Evolutionary conservation across 257 asterid species (phyloP).

Genomic region (Anisodus tanguticus): DNA sequence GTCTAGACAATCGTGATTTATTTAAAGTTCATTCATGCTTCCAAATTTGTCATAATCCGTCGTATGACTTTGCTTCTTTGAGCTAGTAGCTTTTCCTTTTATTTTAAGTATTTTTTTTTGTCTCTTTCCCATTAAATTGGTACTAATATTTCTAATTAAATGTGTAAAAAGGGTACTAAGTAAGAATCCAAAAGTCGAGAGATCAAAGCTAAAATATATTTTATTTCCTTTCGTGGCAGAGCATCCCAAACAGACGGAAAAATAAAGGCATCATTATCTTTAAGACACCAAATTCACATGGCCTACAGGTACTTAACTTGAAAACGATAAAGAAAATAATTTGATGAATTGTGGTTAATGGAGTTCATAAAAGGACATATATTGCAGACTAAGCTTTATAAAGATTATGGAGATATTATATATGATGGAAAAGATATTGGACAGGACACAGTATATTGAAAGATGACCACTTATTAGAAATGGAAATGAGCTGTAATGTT

Average conservation of each 20-base stretch:
- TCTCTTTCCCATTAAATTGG: not conserved
- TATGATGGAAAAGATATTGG: not conserved
- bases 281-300: conserved; percentile 27
- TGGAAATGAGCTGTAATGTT: conserved; percentile 25
- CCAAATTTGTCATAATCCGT: not conserved
- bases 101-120: not conserved
- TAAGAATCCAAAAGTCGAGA: not conserved
- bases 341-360: conserved; percentile 18
- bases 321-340: conserved; percentile 13
- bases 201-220: not conserved
- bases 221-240: not conserved
- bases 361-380: not conserved
- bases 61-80: not conserved
- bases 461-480: not conserved
- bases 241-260: conserved; percentile 22
- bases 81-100: not conserved
- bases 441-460: not conserved
- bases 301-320: conserved; percentile 10
- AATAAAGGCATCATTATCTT: conserved; percentile 15
- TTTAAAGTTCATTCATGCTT: not conserved
- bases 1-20: not conserved
- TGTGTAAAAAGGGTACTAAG: not conserved
- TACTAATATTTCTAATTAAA: not conserved
- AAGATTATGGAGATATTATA: too few relatives aligned
- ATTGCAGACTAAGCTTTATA: not conserved